Conservation (phyloP, 2,329 filamentous ascomycete species). For the Xenosphaeropsis pyriputrescens region DNA sequence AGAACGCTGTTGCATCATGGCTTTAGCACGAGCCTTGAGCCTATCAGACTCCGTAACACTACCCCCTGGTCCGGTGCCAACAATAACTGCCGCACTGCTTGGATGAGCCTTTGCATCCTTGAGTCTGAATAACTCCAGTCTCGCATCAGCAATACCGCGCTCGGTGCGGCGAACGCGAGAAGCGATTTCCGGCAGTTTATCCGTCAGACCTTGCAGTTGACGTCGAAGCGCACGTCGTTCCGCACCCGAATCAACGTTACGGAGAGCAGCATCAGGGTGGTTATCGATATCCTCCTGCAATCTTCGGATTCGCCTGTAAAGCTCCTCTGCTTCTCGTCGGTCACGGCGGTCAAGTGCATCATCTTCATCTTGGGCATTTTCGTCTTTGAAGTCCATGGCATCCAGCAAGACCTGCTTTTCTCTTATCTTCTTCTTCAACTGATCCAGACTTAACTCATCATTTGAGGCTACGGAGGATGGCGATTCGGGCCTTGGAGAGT, state of each 20-base stretch:
- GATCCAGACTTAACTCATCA: constrained; percentile 75
- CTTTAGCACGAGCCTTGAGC: constrained; percentile 86
- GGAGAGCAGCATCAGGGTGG: constrained; percentile 64
- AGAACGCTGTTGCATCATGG: constrained; percentile 97
- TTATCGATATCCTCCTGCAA: constrained; percentile 90
- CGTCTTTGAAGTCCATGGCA: constrained; percentile 91
- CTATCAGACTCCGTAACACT: constrained; percentile 84
- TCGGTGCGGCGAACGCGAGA: constrained; percentile 86
- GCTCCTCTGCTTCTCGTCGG: constrained; percentile 79
- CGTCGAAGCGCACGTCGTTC: constrained; percentile 77
- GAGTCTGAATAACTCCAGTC: constrained; percentile 82
- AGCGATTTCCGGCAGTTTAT: constrained; percentile 81
- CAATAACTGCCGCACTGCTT: constrained; percentile 61
- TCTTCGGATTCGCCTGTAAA: constrained; percentile 82
- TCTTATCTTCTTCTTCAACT: constrained; percentile 80
- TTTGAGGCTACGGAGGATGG: constrained; percentile 54
- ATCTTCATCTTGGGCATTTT: constrained; percentile 79
- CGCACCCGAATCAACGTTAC: constrained; percentile 68
- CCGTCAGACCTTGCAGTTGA: constrained; percentile 76
- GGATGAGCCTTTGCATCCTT: constrained; percentile 89
- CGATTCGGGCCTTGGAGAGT: constrained; percentile 68
- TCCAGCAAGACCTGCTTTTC: constrained; percentile 92
- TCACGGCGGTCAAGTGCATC: constrained; percentile 84
- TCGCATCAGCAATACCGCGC: constrained; percentile 82
- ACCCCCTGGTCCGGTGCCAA: constrained; percentile 87